Evolutionary conservation across 2,329 filamentous ascomycete genomes (phyloP).

Genomic region (Ascomycota sp.): DNA sequence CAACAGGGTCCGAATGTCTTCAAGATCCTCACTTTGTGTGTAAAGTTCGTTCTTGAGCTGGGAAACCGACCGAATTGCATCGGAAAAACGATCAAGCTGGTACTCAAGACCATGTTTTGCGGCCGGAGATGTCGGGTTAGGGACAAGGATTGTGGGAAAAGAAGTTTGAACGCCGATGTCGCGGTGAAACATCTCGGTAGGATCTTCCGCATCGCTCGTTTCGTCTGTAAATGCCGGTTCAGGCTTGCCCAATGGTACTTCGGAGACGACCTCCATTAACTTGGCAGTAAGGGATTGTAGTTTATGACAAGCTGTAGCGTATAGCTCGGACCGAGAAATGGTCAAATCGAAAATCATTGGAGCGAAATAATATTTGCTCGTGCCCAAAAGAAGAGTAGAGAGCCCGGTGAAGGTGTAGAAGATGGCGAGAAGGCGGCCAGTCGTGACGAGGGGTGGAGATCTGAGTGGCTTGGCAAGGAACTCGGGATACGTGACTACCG

Average conservation of each 20-base stretch:
- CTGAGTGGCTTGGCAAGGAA: constrained; percentile 35
- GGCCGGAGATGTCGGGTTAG: not conserved
- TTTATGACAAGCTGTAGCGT: constrained; percentile 22
- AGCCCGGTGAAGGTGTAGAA: constrained; percentile 34
- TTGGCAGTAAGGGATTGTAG: constrained; percentile 24
- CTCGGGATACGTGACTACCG: constrained; percentile 48
- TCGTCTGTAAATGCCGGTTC: constrained; percentile 8
- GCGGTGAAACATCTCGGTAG: constrained; percentile 59
- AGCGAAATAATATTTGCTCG: constrained; percentile 43
- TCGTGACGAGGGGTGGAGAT: constrained; percentile 40
- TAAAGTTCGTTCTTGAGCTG: constrained; percentile 21
- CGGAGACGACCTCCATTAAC: constrained; percentile 36
- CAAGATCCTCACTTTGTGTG: constrained; percentile 24
- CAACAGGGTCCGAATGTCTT: constrained; percentile 27
- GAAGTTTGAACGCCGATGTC: constrained; percentile 64
- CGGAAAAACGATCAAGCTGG: constrained; percentile 20
- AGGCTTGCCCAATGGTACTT: constrained; percentile 22
- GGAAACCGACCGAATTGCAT: constrained; percentile 20
- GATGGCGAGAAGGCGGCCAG: constrained; percentile 32
- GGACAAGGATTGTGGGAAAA: constrained; percentile 6
- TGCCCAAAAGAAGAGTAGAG: constrained; percentile 45
- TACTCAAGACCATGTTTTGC: constrained; percentile 11
- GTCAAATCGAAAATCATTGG: constrained; percentile 34
- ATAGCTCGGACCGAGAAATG: constrained; percentile 29
- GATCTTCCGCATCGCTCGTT: constrained; percentile 32